Evolutionary conservation across 768 basidiomycete genomes (phyloP).

Genomic region (Lactarius deliciosus): DNA sequence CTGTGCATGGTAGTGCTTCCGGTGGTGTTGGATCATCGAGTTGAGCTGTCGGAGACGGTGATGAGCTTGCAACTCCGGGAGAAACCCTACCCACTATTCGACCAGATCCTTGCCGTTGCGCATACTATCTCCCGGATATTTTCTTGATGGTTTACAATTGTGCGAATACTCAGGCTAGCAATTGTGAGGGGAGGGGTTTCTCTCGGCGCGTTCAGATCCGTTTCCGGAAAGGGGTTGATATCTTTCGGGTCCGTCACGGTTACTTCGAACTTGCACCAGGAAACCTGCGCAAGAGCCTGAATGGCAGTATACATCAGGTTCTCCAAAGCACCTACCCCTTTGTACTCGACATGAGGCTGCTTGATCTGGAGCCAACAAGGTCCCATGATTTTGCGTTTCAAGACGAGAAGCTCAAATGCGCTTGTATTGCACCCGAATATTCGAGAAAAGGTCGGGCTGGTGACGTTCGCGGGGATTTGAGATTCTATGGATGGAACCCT

Average conservation of each 20-base stretch:
- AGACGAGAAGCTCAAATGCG: conserved; percentile 88
- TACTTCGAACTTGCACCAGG: conserved; percentile 96
- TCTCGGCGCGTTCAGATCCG: conserved; percentile 64
- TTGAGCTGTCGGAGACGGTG: conserved; percentile 50
- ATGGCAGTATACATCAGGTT: neutral
- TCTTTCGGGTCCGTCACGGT: conserved; percentile 83
- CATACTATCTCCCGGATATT: conserved; percentile 96
- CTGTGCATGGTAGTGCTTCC: conserved; percentile 76
- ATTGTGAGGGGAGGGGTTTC: conserved; percentile 88
- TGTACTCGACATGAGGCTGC: conserved; percentile 68
- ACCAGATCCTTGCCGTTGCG: conserved; percentile 81
- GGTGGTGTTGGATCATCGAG: conserved; percentile 93
- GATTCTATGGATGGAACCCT: conserved; percentile 49
- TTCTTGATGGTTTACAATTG: conserved; percentile 89
- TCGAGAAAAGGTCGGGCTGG: conserved; percentile 79
- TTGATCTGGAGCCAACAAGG: conserved; percentile 95
- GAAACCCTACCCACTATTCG: conserved; percentile 48
- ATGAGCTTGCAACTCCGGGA: neutral
- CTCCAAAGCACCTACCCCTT: conserved; percentile 58
- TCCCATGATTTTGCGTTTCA: conserved; percentile 98
- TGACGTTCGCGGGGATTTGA: conserved; percentile 66
- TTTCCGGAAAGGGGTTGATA: conserved; percentile 78
- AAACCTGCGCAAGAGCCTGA: conserved; percentile 54
- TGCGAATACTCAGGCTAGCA: conserved; percentile 84
- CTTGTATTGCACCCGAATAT: conserved; percentile 92